Evolutionary conservation across 352 stramenopile species (phyloP), one percentile per base, ranked within the genome.

Genomic region (Globisporangium ultimum): DNA sequence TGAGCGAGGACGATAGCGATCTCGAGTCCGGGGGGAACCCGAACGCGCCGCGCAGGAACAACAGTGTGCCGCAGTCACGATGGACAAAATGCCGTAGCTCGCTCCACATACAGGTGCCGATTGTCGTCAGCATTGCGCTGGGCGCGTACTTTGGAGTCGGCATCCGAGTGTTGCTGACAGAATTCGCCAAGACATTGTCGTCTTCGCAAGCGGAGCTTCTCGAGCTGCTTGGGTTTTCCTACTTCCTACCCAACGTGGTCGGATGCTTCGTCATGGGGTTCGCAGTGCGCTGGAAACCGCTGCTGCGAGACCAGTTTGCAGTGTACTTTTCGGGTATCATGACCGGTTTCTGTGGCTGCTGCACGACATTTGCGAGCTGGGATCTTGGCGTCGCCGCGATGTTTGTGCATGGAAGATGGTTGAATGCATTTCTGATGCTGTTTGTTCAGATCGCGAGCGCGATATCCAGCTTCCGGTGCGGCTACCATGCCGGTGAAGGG

Each of bases 201-300:
- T 46, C 61, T 32, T 69, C 53, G 24, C 68, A 87, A 60, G 76
- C 66, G 36, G 58, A 73, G 43, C 63, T 87, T 56, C 58, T 85
- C 36, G n/a, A 75, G 41, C 56, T 84, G 53, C 63, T 89, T 47
- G 79, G 79, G 45, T 71, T 84, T 40, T 66, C 62, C 6, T 89
- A 61, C 55, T 87, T 80, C 55, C 58, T 89, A 51, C 68, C 79
- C 6, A 89, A 89, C 48, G 73, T 70, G 2, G 15, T 86, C 24
- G 79, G 79, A 40, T 86, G 74, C 60, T 89, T 89, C 60, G 62
- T 89, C 42, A 89, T 89, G 79, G 79, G 79, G 2, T 9, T 84
- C 18, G 68, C 70, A 0, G 74, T 62, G 13, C 57, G 77, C 11
- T 67, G 70, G 40, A 82, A 76, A 58, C 66, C 71, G n/a, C 66